Conservation (phyloP, 1,284 basidiomycete species). For the Microstroma glucosiphilum region DNA sequence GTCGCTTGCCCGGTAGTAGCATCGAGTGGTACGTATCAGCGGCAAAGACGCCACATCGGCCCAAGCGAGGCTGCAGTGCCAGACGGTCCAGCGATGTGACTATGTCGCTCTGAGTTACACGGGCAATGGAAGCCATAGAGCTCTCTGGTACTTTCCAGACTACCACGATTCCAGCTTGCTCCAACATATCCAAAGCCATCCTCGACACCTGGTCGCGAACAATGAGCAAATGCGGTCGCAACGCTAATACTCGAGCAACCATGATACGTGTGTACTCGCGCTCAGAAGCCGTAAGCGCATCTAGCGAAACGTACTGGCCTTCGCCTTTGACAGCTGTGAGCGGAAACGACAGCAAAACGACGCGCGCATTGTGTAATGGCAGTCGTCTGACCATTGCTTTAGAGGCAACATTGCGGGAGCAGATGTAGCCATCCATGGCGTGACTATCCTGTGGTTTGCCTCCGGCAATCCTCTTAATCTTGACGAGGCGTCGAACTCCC, state of each 20-base stretch:
- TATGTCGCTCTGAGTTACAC: slow-evolving; percentile 91
- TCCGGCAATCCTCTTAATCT: slow-evolving; percentile 94
- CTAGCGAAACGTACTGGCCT: slow-evolving; percentile 80
- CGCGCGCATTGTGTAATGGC: slow-evolving; percentile 68
- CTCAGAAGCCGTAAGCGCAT: slow-evolving; percentile 86
- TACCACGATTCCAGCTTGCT: slow-evolving; percentile 80
- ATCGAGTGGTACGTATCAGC: slow-evolving; percentile 92
- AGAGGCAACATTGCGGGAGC: slow-evolving; percentile 71
- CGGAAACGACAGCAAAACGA: slow-evolving; percentile 93
- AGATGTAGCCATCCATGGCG: background rate
- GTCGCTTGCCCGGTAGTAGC: slow-evolving; percentile 66
- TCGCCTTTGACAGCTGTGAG: slow-evolving; percentile 63
- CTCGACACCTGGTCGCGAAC: slow-evolving; percentile 88
- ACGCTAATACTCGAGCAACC: slow-evolving; percentile 77
- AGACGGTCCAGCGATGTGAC: slow-evolving; percentile 93
- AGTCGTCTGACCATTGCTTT: slow-evolving; percentile 61
- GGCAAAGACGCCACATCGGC: slow-evolving; percentile 78
- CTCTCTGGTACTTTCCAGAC: slow-evolving; percentile 82
- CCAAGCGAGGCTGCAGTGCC: slow-evolving; percentile 79
- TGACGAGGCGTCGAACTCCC: slow-evolving; percentile 90
- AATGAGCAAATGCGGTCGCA: slow-evolving; percentile 85
- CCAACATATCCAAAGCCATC: slow-evolving; percentile 81
- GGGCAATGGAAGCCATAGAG: slow-evolving; percentile 77
- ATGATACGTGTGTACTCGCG: slow-evolving; percentile 87
- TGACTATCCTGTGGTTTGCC: slow-evolving; percentile 80